Percentiles rank a stretch among this genome's conserved stretches.
phyloP scores from a whole-genome alignment of 1,284 basidiomycete genomes.

The Trichosporon sp. region DNA sequence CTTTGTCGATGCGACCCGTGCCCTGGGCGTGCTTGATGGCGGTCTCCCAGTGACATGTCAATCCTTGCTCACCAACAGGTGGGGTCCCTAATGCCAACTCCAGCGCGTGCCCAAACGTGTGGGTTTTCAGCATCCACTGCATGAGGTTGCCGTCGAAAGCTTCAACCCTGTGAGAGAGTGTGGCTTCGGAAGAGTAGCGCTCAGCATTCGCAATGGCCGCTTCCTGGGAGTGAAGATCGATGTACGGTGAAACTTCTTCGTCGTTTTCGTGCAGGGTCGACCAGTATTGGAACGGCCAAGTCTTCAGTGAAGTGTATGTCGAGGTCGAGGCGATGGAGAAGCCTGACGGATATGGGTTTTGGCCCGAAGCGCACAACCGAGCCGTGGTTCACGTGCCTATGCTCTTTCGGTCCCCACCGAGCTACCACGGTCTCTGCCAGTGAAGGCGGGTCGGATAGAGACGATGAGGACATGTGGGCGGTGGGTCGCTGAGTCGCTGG shows the following conservation, averaged over 20 bases:
- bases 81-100: not conserved
- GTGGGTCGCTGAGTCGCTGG: too few species aligned
- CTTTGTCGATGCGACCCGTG: not conserved
- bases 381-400: not conserved
- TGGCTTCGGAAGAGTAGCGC: not conserved
- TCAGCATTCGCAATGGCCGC: not conserved
- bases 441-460: not conserved
- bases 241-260: not conserved
- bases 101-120: not conserved
- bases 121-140: not conserved
- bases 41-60: not conserved
- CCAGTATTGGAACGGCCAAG: not conserved
- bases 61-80: not conserved
- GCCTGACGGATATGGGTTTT: not conserved
- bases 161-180: not conserved
- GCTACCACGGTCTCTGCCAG: not conserved
- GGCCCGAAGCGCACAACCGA: not conserved
- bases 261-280: not conserved
- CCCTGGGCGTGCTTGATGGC: not conserved
- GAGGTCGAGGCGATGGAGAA: not conserved
- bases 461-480: not conserved
- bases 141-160: not conserved
- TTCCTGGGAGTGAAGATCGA: not conserved
- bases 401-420: not conserved
- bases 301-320: not conserved